Base-by-base conservation (phyloP, 2,329 filamentous ascomycete genomes). In the Talaromyces rugulosus region DNA sequence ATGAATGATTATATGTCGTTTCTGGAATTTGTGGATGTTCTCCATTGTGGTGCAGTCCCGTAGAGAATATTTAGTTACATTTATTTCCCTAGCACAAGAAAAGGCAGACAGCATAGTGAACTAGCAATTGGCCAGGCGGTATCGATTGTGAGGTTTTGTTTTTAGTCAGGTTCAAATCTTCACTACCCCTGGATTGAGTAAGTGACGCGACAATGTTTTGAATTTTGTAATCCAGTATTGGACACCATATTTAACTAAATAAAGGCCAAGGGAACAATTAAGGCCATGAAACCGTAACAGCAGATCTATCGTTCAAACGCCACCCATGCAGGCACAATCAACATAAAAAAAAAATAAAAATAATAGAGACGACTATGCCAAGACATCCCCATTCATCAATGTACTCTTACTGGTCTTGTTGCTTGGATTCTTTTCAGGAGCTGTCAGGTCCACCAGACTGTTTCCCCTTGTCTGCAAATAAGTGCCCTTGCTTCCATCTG, bases 401-500 rank as follows among this genome's bases (percentile, higher is more conserved):
- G 50, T 30, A 7, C 50, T 53, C 7, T 27, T 11, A 31, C 50
- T 53, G 18, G 50, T 53, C 50, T 53, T 53, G 14, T 53, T 31
- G 30, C 50, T 28, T 28, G 30, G 27, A 8, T 31, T 11, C 14
- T 27, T 44, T 40, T 56, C 54, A 33, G 31, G 33, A 3, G 2
- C 12, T 36, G 54, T 34, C 36, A 40, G 31, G 8, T 56, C 54
- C n/a, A 9, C 54, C 14, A 36, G 2, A 28, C 56, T 23, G 36
- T 40, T 42, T 57, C 23, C 42, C 23, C 18, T 27, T 57, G 40
- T 36, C 56, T 57, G 30, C 27, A 59, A n/a, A 23, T 62, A 62
- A 27, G 61, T 62, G 2, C 61, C 52, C 14, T 54, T 54, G 36
- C 86, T 86, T 52, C 89, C 88, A 71, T 95, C 79, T 1, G 90